Evolutionary conservation across 495 filamentous ascomycete genomes (phyloP).

Genomic region (Bombardia bombarda): DNA sequence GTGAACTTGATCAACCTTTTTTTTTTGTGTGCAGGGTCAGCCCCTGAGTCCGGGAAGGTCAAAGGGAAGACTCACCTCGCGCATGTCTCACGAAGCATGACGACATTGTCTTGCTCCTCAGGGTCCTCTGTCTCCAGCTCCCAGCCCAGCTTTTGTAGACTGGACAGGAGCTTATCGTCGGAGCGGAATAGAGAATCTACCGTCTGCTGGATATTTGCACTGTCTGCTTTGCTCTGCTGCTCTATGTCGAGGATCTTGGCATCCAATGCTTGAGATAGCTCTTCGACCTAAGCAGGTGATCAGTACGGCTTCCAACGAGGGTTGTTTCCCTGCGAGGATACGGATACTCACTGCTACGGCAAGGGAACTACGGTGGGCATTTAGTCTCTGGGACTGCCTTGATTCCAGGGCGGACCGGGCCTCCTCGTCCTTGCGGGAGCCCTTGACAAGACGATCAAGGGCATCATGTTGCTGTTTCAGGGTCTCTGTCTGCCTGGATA

Average conservation of each 20-base stretch:
- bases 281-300: constrained; percentile 24
- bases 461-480: constrained; percentile 36
- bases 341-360: constrained; percentile 18
- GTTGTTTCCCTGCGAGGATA: neutral
- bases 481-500: constrained; percentile 36
- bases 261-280: constrained; percentile 29
- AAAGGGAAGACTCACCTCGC: constrained; percentile 16
- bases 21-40: constrained; percentile 10
- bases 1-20: constrained; percentile 40
- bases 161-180: constrained; percentile 39
- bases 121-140: constrained; percentile 34
- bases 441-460: constrained; percentile 28
- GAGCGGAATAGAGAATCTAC: constrained; percentile 29
- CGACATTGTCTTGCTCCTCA: constrained; percentile 26
- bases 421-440: constrained; percentile 14
- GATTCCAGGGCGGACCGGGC: constrained; percentile 22
- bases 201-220: constrained; percentile 21
- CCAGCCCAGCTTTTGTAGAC: constrained; percentile 40
- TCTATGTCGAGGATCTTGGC: constrained; percentile 34
- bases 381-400: constrained; percentile 21
- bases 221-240: constrained; percentile 19
- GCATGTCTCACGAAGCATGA: constrained; percentile 35
- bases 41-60: neutral
- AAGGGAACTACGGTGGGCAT: constrained; percentile 22
- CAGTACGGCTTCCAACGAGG: neutral